Conservation (phyloP, 805 yeast species). For the Sungouiozyma ichnusensis region DNA sequence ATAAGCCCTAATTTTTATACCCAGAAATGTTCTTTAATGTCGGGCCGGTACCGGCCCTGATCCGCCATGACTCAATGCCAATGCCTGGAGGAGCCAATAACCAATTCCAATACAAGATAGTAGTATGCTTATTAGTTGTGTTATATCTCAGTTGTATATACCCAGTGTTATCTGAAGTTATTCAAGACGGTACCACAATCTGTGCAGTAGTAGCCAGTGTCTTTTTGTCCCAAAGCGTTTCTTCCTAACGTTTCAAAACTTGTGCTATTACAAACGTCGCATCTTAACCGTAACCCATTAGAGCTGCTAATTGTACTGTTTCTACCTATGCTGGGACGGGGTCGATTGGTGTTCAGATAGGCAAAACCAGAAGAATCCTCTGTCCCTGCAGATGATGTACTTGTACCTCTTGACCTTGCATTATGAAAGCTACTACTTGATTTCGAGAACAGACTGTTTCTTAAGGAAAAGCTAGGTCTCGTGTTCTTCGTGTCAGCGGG, state of each 20-base stretch:
- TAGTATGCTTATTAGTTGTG: too few relatives aligned
- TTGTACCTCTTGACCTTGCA: constrained; percentile 8
- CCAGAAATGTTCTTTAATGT: neutral
- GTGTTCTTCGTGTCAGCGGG: constrained; percentile 4
- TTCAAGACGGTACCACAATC: constrained; percentile 24
- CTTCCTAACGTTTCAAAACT: constrained; percentile 10
- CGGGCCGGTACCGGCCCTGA: neutral
- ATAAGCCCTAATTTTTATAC: too few relatives aligned
- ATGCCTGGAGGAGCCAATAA: too few relatives aligned
- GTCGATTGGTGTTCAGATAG: neutral
- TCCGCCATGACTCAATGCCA: too few relatives aligned
- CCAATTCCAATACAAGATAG: too few relatives aligned
- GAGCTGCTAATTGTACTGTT: constrained; percentile 2
- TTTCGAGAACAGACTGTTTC: constrained; percentile 9
- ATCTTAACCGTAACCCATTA: constrained; percentile 5
- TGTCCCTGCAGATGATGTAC: constrained; percentile 4
- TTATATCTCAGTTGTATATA: too few relatives aligned
- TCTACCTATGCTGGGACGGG: constrained; percentile 1
- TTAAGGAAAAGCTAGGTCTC: constrained; percentile 13
- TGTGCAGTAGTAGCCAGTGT: constrained; percentile 14
- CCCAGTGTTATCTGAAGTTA: constrained; percentile 18
- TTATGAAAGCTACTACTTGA: constrained; percentile 10
- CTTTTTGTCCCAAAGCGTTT: constrained; percentile 6
- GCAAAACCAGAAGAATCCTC: neutral
- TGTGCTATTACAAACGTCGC: constrained; percentile 23